Percentiles rank a stretch among this genome's conserved stretches.
Evolutionary conservation across 305 asterid genomes (phyloP).

Genomic region (Fraxinus xanthoxyloides): DNA sequence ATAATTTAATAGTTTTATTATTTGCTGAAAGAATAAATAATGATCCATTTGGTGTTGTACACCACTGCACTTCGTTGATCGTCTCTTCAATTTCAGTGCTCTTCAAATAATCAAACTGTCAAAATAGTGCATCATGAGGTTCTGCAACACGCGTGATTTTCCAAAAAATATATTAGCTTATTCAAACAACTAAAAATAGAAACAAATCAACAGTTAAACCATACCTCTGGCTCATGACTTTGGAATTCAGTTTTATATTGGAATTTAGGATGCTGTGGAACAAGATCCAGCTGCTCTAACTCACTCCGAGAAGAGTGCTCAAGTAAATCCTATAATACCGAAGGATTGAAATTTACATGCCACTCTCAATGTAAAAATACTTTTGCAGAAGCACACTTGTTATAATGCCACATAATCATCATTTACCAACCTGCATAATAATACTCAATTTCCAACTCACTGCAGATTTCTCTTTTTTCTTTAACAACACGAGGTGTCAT

Average conservation of each 20-base stretch:
- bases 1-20: conserved; percentile 72
- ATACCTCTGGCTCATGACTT: conserved; percentile 91
- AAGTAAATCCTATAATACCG: conserved; percentile 40
- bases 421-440: background rate
- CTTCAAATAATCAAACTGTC: conserved; percentile 82
- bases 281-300: conserved; percentile 51
- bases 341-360: conserved; percentile 13
- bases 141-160: conserved; percentile 11
- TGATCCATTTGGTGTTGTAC: conserved; percentile 53
- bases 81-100: conserved; percentile 87
- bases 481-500: background rate
- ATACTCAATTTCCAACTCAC: background rate
- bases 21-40: conserved; percentile 64
- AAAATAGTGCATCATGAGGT: conserved; percentile 27
- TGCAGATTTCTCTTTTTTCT: background rate
- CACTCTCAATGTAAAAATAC: conserved; percentile 12
- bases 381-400: background rate
- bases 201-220: conserved; percentile 17
- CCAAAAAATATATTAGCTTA: conserved; percentile 5
- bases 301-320: conserved; percentile 46
- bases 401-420: conserved; percentile 13
- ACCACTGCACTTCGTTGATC: conserved; percentile 70
- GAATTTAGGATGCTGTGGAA: conserved; percentile 48
- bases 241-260: conserved; percentile 83
- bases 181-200: background rate